Evolutionary conservation across 2,329 filamentous ascomycete species (phyloP), one percentile per base, ranked within the genome.

Genomic region (Talaromyces islandicus): DNA sequence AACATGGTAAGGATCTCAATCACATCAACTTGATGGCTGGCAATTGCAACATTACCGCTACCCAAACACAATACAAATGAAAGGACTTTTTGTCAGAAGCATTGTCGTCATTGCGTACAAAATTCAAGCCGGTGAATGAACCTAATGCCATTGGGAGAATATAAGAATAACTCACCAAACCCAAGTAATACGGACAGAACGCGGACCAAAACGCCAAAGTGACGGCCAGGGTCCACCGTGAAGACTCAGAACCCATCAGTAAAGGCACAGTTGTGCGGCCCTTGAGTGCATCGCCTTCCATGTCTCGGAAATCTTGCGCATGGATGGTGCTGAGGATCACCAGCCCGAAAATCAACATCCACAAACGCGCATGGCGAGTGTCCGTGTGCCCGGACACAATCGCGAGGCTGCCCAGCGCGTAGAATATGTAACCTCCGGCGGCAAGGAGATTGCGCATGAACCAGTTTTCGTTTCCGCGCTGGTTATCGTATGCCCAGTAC

Each of bases 291-390:
- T 61, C 59, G 30, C 59, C 59, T 10, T 61, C 59, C 56, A 61
- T 61, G 12, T 61, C 59, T 35, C 59, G 59, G 4, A 61, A 61
- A 41, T 61, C 59, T 27, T 61, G 59, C n/a, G 59, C 59, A n/a
- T 61, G 59, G 52, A 61, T 61, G 51, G 59, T 61, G 7, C 38
- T 61, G 29, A 61, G 24, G n/a, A 61, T 61, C 29, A 61, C 52
- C 6, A 61, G 48, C 14, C 59, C 59, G 24, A 61, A 61, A 27
- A 61, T 32, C 11, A 58, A 17, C 59, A 61, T 58, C 59, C 59
- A 61, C 4, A 58, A 10, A 55, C 38, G 57, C 9, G 59, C 59
- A 12, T 51, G 43, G 7, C 30, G 54, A 14, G 59, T 61, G 19
- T 58, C 55, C 4, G 56, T 50, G 29, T 61, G 59, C 5, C 27